Percentiles rank a stretch among this genome's conserved stretches.
Conservation (phyloP, 805 yeast genomes). For the Tetrapisispora iriomotensis region DNA sequence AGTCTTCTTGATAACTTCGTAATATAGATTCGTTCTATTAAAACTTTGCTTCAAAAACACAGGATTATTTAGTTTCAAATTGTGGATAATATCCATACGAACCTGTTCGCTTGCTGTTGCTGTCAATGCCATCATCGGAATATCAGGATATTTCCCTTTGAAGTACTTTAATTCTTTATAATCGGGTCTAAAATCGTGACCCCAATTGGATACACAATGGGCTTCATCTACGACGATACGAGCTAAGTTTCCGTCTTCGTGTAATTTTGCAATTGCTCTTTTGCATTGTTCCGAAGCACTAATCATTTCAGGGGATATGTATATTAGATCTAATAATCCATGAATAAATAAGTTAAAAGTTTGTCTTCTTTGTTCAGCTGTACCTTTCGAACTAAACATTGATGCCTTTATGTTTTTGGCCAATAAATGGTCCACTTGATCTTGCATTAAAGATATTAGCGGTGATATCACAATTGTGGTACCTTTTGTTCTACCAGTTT, state of each 20-base stretch:
- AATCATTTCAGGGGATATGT: conserved; percentile 92
- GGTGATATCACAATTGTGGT: conserved; percentile 92
- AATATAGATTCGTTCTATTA: conserved; percentile 76
- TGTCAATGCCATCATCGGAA: conserved; percentile 92
- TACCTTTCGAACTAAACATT: conserved; percentile 74
- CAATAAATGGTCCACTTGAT: conserved; percentile 78
- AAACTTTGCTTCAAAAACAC: conserved; percentile 78
- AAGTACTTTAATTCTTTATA: conserved; percentile 72
- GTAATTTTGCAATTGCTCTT: conserved; percentile 47
- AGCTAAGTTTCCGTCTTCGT: conserved; percentile 52
- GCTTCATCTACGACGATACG: conserved; percentile 94
- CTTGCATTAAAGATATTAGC: conserved; percentile 92
- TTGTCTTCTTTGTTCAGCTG: conserved; percentile 50
- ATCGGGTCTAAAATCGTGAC: conserved; percentile 96
- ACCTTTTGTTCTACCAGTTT: conserved; percentile 65
- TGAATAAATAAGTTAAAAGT: conserved; percentile 52
- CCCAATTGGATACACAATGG: conserved; percentile 98
- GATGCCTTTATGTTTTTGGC: conserved; percentile 67
- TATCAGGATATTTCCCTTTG: conserved; percentile 60
- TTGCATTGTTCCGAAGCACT: conserved; percentile 63
- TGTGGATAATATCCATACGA: conserved; percentile 72
- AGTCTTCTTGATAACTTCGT: conserved; percentile 64
- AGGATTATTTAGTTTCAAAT: conserved; percentile 54
- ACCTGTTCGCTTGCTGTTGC: conserved; percentile 95
- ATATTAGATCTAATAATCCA: conserved; percentile 67